Evolutionary conservation across 805 yeast species (phyloP), one percentile per base, ranked within the genome.

Genomic region (Ogataea pilisensis): DNA sequence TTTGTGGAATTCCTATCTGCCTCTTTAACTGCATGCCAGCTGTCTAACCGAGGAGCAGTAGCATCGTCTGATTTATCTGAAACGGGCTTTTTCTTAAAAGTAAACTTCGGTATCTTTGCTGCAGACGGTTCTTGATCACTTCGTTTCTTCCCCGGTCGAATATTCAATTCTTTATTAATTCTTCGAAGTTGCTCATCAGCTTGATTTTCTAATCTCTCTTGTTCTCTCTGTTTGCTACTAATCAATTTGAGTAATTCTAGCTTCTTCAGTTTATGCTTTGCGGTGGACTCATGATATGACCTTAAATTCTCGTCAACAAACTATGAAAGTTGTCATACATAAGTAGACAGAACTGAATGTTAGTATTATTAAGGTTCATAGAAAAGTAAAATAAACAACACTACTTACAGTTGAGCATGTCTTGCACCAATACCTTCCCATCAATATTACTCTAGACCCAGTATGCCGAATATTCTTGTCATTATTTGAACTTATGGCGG

Each of bases 251-350:
- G 42, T 8, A 54, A 49, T 16, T 53, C 44, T 24, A 41, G 39
- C 2, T 56, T 44, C 8, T 49, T 46, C 2, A 30, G 21, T 42
- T 55, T 60, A 44, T 68, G 73, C 32, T 55, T 60, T 4, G 49
- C 20, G 5, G 66, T 58, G 5, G 51, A 41, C 38, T 66, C 71
- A 49, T 68, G 73, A 34, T 49, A 55, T 25, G 48, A 37, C 34
- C 58, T 52, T 3, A 60, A 50, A 33, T 65, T 47, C 37, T 62
- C 69, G 32, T 63, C 68, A 9, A 67, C 64, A 44, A 65, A 68
- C 71, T 67, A 40, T 26, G 37, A 36, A 20, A n/a, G n/a, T n/a
- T n/a, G 35, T 12, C 6, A 31, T 34, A 9, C 21, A 43, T 39
- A 35, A 35, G 42, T 34, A 34, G 12, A 27, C 20, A 20, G 18